These are phyloP conservation scores for Tilletiaria anomala DNA, from an alignment of 1,284 basidiomycete genomes.

Conservation along the genomic window DNA sequence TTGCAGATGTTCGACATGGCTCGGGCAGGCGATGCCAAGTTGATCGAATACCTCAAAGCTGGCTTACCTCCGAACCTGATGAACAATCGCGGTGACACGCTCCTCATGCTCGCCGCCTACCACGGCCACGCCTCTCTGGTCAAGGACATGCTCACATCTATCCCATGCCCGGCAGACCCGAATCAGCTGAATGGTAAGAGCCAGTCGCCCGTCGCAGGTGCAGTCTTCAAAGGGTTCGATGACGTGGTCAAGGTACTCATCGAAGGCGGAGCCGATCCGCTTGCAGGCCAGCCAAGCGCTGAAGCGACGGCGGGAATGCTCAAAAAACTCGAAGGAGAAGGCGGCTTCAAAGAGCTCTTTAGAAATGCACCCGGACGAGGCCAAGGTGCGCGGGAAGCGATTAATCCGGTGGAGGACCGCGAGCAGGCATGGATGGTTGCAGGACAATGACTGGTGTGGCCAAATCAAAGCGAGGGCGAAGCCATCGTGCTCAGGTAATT, in stretches of 20 bases:
- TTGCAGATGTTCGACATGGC: conserved; percentile 60
- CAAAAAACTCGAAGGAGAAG: conserved; percentile 19
- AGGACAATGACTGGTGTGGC: conserved; percentile 2
- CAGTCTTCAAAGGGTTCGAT: conserved; percentile 59
- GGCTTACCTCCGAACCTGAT: conserved; percentile 65
- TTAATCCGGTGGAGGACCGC: conserved; percentile 15
- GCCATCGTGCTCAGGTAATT: too few relatives aligned
- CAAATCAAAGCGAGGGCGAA: conserved; percentile 4
- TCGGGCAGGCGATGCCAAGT: conserved; percentile 48
- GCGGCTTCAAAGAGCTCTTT: conserved; percentile 14
- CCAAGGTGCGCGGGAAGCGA: conserved; percentile 12
- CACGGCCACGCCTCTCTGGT: conserved; percentile 55
- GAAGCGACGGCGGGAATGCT: conserved; percentile 49
- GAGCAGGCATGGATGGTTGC: conserved; percentile 15
- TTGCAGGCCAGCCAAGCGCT: conserved; percentile 56
- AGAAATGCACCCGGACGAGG: conserved; percentile 15
- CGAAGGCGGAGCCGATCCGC: conserved; percentile 54
- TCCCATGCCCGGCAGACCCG: conserved; percentile 9
- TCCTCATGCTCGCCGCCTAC: conserved; percentile 70
- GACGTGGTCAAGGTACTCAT: conserved; percentile 53
- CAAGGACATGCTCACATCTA: conserved; percentile 45
- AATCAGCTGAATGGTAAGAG: conserved; percentile 55
- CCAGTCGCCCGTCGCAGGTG: conserved; percentile 67
- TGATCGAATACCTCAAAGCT: conserved; percentile 48
- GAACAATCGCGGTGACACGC: conserved; percentile 44